A percentile compares a stretch with the other conserved stretches of the same genome.
phyloP scores from a whole-genome alignment of 2,329 filamentous ascomycete species.

The Aspergillus pseudoviridinutans region DNA sequence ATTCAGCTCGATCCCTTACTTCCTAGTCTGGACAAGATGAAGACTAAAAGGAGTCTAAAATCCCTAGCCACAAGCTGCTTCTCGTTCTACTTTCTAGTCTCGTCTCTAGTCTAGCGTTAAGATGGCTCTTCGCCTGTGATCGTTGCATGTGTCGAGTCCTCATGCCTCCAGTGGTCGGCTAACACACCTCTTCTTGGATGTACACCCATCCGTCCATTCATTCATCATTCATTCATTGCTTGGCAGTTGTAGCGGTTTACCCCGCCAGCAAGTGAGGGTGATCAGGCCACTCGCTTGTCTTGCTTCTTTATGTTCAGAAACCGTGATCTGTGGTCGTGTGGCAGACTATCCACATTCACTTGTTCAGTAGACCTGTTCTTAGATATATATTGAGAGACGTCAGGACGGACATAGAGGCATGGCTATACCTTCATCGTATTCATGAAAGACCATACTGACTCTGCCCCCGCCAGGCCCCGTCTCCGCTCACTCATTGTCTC shows the following conservation, averaged over 20 bases:
- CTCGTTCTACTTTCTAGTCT: too few relatives aligned
- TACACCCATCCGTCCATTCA: background rate
- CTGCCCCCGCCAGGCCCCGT: background rate
- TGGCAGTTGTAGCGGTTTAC: background rate
- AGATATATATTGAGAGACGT: background rate
- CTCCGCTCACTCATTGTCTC: background rate
- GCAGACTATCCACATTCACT: background rate
- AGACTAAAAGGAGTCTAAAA: background rate
- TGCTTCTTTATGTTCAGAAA: background rate
- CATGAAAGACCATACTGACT: background rate
- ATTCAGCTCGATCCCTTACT: background rate
- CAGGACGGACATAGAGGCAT: background rate
- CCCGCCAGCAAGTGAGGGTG: background rate
- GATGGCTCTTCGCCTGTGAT: constrained; percentile 5
- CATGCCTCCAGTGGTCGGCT: background rate
- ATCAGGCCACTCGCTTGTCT: background rate
- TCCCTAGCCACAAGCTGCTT: background rate
- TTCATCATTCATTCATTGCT: background rate
- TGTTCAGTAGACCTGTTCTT: background rate
- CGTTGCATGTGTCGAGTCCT: constrained; percentile 12
- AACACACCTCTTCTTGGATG: background rate
- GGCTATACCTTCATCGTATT: background rate
- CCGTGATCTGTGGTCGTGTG: background rate
- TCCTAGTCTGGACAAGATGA: background rate
- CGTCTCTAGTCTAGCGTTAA: too few relatives aligned